Base-by-base conservation (phyloP, 441 rosid species). In the Populus trichocarpa region DNA sequence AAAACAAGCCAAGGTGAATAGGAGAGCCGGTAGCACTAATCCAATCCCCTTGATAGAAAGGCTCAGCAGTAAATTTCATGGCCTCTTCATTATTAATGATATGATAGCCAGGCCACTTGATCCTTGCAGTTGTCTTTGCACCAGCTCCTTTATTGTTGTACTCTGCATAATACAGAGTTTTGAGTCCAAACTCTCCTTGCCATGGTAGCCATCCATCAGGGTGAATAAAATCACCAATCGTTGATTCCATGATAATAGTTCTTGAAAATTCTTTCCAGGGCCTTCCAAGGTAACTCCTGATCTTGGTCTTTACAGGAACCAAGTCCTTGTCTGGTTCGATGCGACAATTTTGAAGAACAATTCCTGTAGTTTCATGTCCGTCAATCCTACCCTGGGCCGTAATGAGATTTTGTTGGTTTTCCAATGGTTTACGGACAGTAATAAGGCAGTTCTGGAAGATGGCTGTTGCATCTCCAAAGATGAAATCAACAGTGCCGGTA, bases 241-340 rank as follows among this genome's bases (percentile, higher is more conserved):
- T 72, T 6, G 97, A 85, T 76, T 94, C 94, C 92, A 94, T 91
- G 59, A 94, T 36, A 6, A 90, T 38, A 0, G 92, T 91, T 80
- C 94, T 84, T 2, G 96, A 90, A 79, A 80, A 86, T 9, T 79
- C 84, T 75, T 89, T 94, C 93, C 93, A 91, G 0, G 98, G 98
- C 70, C 93, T 73, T 10, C 93, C 97, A 0, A 94, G 91, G 80
- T 89, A 94, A 69, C 84, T 90, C 81, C 80, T 87, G 80, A 82
- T 69, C 33, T 76, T 81, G 14, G 30, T 32, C 79, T 88, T 86
- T 0, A 35, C 87, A 0, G 91, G 85, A 28, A 72, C 77, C 22
- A 92, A 84, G 3, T 76, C 81, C 46, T 77, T 82, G 28, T 90
- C 88, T 1, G 95, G 79, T 10, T 75, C 78, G 23, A 92, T 91